Conservation (phyloP, 1,284 basidiomycete species). For the Garcileccinum viscosum region DNA sequence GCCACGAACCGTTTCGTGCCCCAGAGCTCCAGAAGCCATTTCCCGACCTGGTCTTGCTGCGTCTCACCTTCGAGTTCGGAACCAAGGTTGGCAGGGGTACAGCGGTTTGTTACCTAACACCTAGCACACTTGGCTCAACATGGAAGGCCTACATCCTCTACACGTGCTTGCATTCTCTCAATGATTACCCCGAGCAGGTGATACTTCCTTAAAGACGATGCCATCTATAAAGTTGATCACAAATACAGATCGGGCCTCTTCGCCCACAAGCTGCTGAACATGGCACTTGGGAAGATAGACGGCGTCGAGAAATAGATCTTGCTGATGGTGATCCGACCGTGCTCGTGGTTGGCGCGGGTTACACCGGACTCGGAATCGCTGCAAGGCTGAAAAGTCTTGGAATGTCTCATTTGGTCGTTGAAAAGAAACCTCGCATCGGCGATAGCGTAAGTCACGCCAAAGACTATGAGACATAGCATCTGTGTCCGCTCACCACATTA, state of each 20-base stretch:
- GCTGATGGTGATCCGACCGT: constrained; percentile 36
- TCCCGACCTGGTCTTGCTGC: constrained; percentile 33
- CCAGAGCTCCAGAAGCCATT: constrained; percentile 32
- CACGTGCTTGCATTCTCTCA: constrained; percentile 56
- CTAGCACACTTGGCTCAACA: constrained; percentile 10
- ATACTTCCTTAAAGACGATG: background rate
- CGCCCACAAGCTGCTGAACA: constrained; percentile 30
- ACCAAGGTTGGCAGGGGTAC: constrained; percentile 34
- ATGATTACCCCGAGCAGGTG: constrained; percentile 49
- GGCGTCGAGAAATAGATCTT: constrained; percentile 32
- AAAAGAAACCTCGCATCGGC: constrained; percentile 41
- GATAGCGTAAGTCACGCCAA: constrained; percentile 41
- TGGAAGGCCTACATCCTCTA: constrained; percentile 43
- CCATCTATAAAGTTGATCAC: constrained; percentile 6
- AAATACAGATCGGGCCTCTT: constrained; percentile 26
- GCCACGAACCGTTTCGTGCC: constrained; percentile 17
- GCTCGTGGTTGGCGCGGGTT: constrained; percentile 45
- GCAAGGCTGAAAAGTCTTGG: constrained; percentile 47
- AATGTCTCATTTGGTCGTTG: constrained; percentile 42
- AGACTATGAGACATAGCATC: too few species aligned
- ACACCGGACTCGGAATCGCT: constrained; percentile 43
- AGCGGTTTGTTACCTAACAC: constrained; percentile 27
- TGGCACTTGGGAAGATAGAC: constrained; percentile 37
- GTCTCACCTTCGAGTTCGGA: constrained; percentile 31
- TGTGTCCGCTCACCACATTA: too few species aligned